Base-by-base conservation (phyloP, 208 protist species). In the Trypanosoma avium region DNA sequence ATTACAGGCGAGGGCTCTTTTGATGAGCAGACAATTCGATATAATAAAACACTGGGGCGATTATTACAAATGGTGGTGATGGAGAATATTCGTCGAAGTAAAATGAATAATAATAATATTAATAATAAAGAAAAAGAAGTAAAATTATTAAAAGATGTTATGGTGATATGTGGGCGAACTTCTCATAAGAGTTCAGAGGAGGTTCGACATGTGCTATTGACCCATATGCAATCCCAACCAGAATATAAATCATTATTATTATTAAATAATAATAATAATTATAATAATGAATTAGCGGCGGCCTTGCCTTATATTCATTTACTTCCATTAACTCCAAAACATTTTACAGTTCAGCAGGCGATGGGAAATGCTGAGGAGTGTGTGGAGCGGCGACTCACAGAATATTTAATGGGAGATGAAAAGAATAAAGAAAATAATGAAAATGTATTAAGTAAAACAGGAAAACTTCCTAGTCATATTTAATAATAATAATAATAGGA, bases 1-100 rank as follows among this genome's bases (percentile, higher is more conserved):
- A 77, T 89, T 7, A 86, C 81, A 0, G 87, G 87, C 10, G 83
- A 93, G 54, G 87, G 87, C 53, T 90, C 81, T n/a, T 90, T 89
- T 46, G 87, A 93, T 47, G 46, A 50, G 13, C 87, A 93, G 59
- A 88, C 83, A 0, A 67, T 93, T 4, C 54, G 43, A 15, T 89
- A 55, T 4, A 75, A 81, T 67, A 93, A 93, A 70, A 90, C 87
- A 47, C 70, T 89, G 5, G 87, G 75, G 0, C 71, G 81, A 4
- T 60, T 93, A 60, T 64, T 90, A 17, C 81, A 90, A 67, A 86
- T 93, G 81, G 71, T 61, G 24, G 79, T 88, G 27, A 67, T 80
- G 58, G 81, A 71, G n/a, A 90, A 93, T 49, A 40, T 82, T 10
- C 67, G 60, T 9, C 78, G 73, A n/a, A n/a, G n/a, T n/a, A n/a